Evolutionary conservation across 768 basidiomycete species (phyloP), one percentile per base, ranked within the genome.

Genomic region (Pilatotrama ljubarskyi): DNA sequence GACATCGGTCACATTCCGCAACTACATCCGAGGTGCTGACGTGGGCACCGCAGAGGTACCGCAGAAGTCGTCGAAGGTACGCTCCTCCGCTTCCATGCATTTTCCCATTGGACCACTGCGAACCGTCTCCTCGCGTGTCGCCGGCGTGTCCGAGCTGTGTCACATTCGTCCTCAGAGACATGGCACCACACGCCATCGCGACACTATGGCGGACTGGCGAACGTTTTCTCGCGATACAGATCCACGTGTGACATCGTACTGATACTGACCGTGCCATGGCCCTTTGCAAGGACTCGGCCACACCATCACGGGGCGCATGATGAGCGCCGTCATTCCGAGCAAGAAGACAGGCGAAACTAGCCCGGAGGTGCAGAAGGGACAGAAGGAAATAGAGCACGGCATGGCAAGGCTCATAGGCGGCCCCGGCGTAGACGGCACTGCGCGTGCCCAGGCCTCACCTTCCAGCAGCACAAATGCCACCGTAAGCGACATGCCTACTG

Each of bases 1-100:
- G 22, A 2, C 8, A 41, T 25, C 42, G 40, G 14, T 18, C 22
- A 41, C 2, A 20, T 3, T 37, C 25, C 29, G 14, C 37, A 13
- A 40, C n/a, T 51, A 41, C 37, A 24, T 29, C 44, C 24, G 44
- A 11, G 26, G 24, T n/a, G 2, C 26, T 35, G 17, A 47, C 20
- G 22, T 6, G 15, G 2, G 26, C 37, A 25, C 15, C 37, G 9
- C 55, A 64, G 63, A 43, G 63, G 63, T 14, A 46, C 59, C 26
- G 55, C 35, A 9, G 46, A 64, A 35, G 59, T 64, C 22, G 22
- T 58, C 15, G 59, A 64, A 29, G 63, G 63, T 64, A 36, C 35
- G 63, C 50, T 24, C 18, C 29, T 4, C 29, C 29, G 29, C 29
- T 32, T 32, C 29, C 8, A 15, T 18, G 18, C 29, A 15, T 17